phyloP scores from a whole-genome alignment of 345 rosid species.

The Eucalyptus cladocalyx region DNA sequence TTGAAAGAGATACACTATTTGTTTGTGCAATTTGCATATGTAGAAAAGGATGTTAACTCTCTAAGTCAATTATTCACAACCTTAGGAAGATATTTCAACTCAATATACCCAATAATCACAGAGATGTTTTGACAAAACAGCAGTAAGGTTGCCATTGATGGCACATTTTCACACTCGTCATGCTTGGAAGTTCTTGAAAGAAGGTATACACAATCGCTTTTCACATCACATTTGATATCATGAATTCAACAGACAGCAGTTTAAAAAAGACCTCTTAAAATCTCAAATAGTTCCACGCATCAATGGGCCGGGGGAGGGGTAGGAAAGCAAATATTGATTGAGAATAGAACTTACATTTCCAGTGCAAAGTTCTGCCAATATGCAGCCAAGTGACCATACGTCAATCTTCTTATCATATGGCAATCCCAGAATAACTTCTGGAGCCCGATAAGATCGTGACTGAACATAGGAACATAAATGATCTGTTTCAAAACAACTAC shows the following conservation, averaged over 20 bases:
- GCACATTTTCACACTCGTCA: not conserved
- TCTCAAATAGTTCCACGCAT: not conserved
- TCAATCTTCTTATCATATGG: slow-evolving; percentile 96
- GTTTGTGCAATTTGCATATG: not conserved
- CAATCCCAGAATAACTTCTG: slow-evolving; percentile 93
- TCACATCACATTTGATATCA: not conserved
- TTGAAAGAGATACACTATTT: not conserved
- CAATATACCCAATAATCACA: not conserved
- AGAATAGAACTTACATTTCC: slow-evolving; percentile 74
- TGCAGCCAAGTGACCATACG: slow-evolving; percentile 99
- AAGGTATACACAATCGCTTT: not conserved
- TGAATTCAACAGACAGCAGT: not conserved
- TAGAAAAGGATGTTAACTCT: not conserved
- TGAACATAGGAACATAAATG: slow-evolving; percentile 98
- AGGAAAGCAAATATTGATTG: not conserved
- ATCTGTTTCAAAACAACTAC: slow-evolving; percentile 99
- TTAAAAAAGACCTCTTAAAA: not conserved
- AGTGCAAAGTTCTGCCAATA: slow-evolving; percentile 94
- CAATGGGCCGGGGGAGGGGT: not conserved
- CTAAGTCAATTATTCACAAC: not conserved
- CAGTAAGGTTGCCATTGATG: not conserved
- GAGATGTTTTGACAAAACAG: not conserved
- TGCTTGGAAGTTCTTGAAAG: not conserved
- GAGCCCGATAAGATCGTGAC: slow-evolving; percentile 97
- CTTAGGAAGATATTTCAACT: not conserved